A percentile compares a stretch with the other conserved stretches of the same genome.
phyloP scores from a whole-genome alignment of 495 filamentous ascomycete species.

The Podospora sp. region DNA sequence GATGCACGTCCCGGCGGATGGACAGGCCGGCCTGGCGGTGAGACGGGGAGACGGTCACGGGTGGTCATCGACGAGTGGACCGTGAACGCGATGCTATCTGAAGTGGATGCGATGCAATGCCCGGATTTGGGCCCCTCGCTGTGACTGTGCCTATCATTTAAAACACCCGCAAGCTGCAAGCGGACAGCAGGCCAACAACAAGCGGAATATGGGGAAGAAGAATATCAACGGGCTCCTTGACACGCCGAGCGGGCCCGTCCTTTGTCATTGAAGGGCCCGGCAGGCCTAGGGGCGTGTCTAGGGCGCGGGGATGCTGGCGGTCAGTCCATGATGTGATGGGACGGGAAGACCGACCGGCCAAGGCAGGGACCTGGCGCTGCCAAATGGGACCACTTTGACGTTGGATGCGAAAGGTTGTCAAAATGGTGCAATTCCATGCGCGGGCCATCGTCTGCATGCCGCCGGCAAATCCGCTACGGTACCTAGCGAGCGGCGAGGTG shows the following conservation, averaged over 20 bases:
- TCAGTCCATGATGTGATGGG: background rate
- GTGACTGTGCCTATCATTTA: background rate
- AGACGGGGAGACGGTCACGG: too few relatives aligned
- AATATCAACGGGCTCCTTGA: background rate
- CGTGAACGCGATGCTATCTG: background rate
- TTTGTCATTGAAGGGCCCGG: background rate
- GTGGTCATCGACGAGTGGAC: too few relatives aligned
- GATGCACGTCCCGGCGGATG: too few relatives aligned
- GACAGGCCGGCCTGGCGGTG: too few relatives aligned
- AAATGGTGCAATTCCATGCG: conserved; percentile 3
- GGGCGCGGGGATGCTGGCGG: background rate
- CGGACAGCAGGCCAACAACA: background rate
- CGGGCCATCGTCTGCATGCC: background rate
- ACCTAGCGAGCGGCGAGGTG: background rate
- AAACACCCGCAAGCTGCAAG: background rate
- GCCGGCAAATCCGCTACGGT: background rate
- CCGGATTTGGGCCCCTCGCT: background rate
- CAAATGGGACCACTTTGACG: conserved; percentile 9
- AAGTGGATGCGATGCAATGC: background rate
- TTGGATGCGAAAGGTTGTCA: background rate
- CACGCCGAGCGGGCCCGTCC: conserved; percentile 1
- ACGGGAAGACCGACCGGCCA: conserved; percentile 14
- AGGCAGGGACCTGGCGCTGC: background rate
- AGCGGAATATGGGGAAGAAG: background rate
- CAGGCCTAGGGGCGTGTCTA: conserved; percentile 6